phyloP scores from a whole-genome alignment of 1,284 basidiomycete species.

The Pascua sp. region DNA sequence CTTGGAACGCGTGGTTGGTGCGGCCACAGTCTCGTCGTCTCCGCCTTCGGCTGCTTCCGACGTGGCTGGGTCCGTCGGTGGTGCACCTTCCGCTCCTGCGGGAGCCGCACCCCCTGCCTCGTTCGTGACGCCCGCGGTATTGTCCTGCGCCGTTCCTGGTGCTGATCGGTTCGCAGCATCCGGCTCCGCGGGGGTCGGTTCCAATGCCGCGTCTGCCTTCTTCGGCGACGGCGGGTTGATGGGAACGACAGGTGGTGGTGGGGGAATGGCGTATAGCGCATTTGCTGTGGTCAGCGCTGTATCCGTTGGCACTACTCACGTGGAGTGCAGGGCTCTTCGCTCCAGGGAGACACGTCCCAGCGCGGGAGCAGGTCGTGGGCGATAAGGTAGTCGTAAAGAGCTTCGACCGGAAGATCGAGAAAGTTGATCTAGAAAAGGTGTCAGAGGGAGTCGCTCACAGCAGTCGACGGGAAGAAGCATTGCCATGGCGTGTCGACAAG shows the following conservation, averaged over 20 bases:
- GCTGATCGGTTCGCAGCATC: background rate
- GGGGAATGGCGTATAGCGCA: slow-evolving; percentile 31
- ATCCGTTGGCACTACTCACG: slow-evolving; percentile 24
- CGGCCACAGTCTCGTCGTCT: slow-evolving; percentile 14
- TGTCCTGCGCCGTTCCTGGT: background rate
- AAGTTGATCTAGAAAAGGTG: slow-evolving; percentile 38
- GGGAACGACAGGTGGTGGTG: slow-evolving; percentile 23
- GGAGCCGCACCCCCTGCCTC: background rate
- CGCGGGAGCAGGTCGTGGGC: slow-evolving; percentile 40
- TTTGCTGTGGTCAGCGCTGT: slow-evolving; percentile 23
- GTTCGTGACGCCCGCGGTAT: background rate
- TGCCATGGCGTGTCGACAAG: no score
- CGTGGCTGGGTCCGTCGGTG: background rate
- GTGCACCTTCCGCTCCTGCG: background rate
- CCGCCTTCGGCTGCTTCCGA: background rate
- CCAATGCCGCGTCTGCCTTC: background rate
- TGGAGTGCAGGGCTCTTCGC: slow-evolving; percentile 40
- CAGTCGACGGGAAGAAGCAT: no score
- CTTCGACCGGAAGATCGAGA: slow-evolving; percentile 39
- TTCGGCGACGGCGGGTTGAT: slow-evolving; percentile 10
- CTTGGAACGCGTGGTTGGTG: slow-evolving; percentile 43
- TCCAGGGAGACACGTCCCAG: slow-evolving; percentile 45
- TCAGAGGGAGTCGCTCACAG: background rate
- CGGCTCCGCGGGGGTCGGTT: background rate
- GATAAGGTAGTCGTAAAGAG: slow-evolving; percentile 43